Evolutionary conservation across 108 stramenopile genomes (phyloP).

Genomic region (Craspedostauros australis): DNA sequence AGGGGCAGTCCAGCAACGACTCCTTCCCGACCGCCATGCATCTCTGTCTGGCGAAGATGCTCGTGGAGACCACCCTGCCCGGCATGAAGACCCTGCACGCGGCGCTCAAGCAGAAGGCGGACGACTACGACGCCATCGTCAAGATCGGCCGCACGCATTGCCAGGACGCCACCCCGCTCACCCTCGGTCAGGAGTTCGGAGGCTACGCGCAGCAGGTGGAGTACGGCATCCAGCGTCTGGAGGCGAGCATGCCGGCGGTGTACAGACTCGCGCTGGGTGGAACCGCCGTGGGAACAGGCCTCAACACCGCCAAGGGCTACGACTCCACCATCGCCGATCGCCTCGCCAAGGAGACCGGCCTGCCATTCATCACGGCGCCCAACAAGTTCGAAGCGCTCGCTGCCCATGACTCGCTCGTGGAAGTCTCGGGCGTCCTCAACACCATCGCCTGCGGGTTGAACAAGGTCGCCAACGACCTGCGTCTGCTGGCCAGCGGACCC

Average conservation of each 20-base stretch:
- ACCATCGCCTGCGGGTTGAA: conserved; percentile 83
- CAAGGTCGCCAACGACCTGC: conserved; percentile 98
- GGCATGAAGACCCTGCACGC: conserved; percentile 64
- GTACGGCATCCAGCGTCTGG: conserved; percentile 78
- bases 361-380: conserved; percentile 91
- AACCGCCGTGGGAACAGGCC: conserved; percentile 97
- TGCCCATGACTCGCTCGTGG: conserved; percentile 92
- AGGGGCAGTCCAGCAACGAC: conserved; percentile 93
- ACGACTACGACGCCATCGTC: conserved; percentile 78
- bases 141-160: conserved; percentile 99
- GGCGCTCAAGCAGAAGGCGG: conserved; percentile 63
- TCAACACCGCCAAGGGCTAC: conserved; percentile 89
- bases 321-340: conserved; percentile 84
- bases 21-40: conserved; percentile 98
- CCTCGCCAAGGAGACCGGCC: conserved; percentile 84
- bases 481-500: conserved; percentile 91
- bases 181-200: conserved; percentile 97
- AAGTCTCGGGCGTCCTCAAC: conserved; percentile 91
- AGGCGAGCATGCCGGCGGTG: conserved; percentile 58
- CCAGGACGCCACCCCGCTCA: conserved; percentile 96
- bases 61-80: conserved; percentile 68
- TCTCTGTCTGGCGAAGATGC: conserved; percentile 74
- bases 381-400: conserved; percentile 98
- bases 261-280: conserved; percentile 95
- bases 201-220: conserved; percentile 93